Conservation (phyloP, 139 green algal species). For the Coccomyxa sp. region DNA sequence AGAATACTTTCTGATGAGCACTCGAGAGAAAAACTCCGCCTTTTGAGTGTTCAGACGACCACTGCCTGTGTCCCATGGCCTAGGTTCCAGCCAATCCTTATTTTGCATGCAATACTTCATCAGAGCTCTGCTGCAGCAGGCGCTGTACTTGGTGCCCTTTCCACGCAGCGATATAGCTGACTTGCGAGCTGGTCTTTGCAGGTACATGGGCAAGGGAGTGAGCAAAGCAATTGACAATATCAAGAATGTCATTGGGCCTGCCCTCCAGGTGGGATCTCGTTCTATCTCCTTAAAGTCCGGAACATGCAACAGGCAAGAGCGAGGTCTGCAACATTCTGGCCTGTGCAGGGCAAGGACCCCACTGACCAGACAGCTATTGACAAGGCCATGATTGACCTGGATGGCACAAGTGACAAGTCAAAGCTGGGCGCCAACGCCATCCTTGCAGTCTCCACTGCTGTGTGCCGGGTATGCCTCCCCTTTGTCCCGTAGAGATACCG, state of each 20-base stretch:
- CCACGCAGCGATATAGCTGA: background rate
- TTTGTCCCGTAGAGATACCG: no score
- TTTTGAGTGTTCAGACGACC: background rate
- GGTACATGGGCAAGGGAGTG: conserved; percentile 95
- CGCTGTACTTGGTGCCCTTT: background rate
- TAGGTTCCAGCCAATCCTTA: no score
- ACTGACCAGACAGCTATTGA: conserved; percentile 89
- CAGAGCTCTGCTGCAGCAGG: background rate
- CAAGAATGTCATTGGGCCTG: conserved; percentile 91
- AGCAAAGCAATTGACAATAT: conserved; percentile 93
- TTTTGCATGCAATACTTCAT: no score
- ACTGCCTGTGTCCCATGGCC: no score
- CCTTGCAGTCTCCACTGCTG: conserved; percentile 94
- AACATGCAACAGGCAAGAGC: background rate
- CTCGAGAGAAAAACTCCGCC: background rate
- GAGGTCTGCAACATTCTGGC: background rate
- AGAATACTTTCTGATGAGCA: background rate
- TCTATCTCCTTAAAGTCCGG: background rate
- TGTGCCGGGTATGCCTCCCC: conserved; percentile 56
- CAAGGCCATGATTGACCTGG: conserved; percentile 89
- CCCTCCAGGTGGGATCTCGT: conserved; percentile 48
- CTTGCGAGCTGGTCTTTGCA: conserved; percentile 19
- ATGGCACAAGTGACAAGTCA: conserved; percentile 97
- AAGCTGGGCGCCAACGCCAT: conserved; percentile 99
- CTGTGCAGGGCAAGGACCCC: conserved; percentile 80